Base-by-base conservation (phyloP, 352 stramenopile species). In the Elongisporangium prolatum region DNA sequence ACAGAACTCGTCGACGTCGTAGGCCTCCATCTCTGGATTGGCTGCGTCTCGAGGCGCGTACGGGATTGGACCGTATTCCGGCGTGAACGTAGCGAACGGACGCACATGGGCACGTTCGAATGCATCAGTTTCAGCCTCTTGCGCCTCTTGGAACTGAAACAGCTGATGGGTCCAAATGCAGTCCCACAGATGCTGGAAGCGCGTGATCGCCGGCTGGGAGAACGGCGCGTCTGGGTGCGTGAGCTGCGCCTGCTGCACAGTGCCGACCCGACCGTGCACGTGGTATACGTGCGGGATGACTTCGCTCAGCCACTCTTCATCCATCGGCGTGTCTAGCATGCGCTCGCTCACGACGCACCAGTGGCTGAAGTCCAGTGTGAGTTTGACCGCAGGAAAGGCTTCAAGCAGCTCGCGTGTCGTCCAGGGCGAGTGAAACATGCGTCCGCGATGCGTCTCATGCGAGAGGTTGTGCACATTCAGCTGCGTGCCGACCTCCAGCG, bases 371-470 rank as follows among this genome's bases (percentile, higher is more conserved):
- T 90, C 80, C 50, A 90, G 50, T 51, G 77, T 90, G 59, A 88
- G 80, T 49, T 84, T 81, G 24, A 90, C 62, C 21, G 61, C 72
- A 17, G 80, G 80, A 51, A 86, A 85, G 61, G 73, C 66, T 16
- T 85, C 74, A 21, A 90, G 60, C 55, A 88, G 59, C 51, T 79
- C 68, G 44, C 86, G 56, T 21, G 80, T 88, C 16, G 69, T 57
- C 80, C 80, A 90, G n/a, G 80, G 80, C 52, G 80, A 88, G 70
- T 84, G 86, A 21, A 90, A 77, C 22, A 87, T 72, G 44, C 80
- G 80, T 8, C 80, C 77, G 21, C 80, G 71, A 56, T 90, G 80
- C 11, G 80, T 88, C 65, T 90, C 80, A 38, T 86, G 79, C 16
- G 71, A 75, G 34, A 86, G 38, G 3, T 74, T 63, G 21, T 69